phyloP scores from a whole-genome alignment of 2,329 filamentous ascomycete species.

The Hypoxylon rubiginosum region DNA sequence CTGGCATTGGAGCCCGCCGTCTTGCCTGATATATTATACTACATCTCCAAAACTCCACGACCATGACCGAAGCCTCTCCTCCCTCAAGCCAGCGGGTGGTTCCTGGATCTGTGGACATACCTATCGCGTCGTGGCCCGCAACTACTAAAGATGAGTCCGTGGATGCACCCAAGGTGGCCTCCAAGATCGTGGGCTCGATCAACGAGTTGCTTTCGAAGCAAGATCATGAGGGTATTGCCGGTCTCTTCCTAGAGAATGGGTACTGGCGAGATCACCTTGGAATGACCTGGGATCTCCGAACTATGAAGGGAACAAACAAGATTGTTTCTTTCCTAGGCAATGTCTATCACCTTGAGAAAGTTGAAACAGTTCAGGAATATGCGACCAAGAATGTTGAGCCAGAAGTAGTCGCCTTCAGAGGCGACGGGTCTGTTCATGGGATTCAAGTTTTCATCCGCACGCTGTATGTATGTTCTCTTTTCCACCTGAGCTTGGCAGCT shows the following conservation, averaged over 20 bases:
- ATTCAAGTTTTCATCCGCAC: slow-evolving; percentile 65
- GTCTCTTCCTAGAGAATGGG: slow-evolving; percentile 63
- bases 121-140: slow-evolving; percentile 58
- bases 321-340: slow-evolving; percentile 54
- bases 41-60: background rate
- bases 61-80: slow-evolving; percentile 29
- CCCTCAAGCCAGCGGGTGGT: slow-evolving; percentile 50
- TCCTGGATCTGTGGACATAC: slow-evolving; percentile 55
- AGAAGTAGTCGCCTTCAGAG: slow-evolving; percentile 58
- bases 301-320: slow-evolving; percentile 60
- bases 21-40: background rate
- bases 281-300: slow-evolving; percentile 68
- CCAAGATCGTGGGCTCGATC: slow-evolving; percentile 54
- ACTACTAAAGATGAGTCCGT: slow-evolving; percentile 51
- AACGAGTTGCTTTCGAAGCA: slow-evolving; percentile 55
- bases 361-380: slow-evolving; percentile 57
- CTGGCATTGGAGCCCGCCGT: too few relatives aligned
- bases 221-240: slow-evolving; percentile 52
- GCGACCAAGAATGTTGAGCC: slow-evolving; percentile 56
- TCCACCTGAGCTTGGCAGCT: slow-evolving; percentile 64
- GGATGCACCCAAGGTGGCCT: slow-evolving; percentile 56
- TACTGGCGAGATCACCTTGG: slow-evolving; percentile 72
- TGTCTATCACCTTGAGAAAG: slow-evolving; percentile 51
- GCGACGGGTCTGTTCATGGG: slow-evolving; percentile 59
- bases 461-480: slow-evolving; percentile 58